phyloP scores from a whole-genome alignment of 2,329 filamentous ascomycete species.

The Microsporum ferrugineum region DNA sequence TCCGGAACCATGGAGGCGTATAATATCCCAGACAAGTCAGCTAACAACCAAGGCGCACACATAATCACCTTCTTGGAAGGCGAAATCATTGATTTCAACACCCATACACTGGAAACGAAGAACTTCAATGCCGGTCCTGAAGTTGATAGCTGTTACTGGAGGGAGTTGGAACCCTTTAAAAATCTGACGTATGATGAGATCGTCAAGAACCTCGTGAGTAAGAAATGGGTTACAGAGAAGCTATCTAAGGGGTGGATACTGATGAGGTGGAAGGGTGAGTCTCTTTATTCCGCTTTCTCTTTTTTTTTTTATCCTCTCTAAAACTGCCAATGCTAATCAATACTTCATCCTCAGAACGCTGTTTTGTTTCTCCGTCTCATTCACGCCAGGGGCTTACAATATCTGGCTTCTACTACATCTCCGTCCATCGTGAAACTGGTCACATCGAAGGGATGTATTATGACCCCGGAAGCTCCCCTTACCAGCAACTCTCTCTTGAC shows the following conservation, averaged over 20 bases:
- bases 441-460: conserved; percentile 40
- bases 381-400: conserved; percentile 39
- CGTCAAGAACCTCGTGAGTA: conserved; percentile 34
- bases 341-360: conserved; percentile 29
- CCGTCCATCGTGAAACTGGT: conserved; percentile 35
- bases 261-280: conserved; percentile 42
- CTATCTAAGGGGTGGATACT: conserved; percentile 37
- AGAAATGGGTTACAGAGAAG: conserved; percentile 34
- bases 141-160: conserved; percentile 40
- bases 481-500: conserved; percentile 36
- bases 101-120: conserved; percentile 38
- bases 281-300: background rate
- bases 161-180: conserved; percentile 38
- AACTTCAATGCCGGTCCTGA: conserved; percentile 37
- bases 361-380: conserved; percentile 39
- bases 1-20: conserved; percentile 60
- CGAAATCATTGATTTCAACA: conserved; percentile 55
- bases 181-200: conserved; percentile 34
- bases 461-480: conserved; percentile 40
- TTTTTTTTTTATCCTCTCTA: background rate
- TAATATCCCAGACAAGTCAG: conserved; percentile 48
- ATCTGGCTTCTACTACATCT: conserved; percentile 42
- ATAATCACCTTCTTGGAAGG: conserved; percentile 52
- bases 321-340: background rate
- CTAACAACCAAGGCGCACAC: conserved; percentile 32